These are phyloP conservation scores for Syzygium malaccense DNA, from an alignment of 441 rosid species.

Conservation along the genomic window DNA sequence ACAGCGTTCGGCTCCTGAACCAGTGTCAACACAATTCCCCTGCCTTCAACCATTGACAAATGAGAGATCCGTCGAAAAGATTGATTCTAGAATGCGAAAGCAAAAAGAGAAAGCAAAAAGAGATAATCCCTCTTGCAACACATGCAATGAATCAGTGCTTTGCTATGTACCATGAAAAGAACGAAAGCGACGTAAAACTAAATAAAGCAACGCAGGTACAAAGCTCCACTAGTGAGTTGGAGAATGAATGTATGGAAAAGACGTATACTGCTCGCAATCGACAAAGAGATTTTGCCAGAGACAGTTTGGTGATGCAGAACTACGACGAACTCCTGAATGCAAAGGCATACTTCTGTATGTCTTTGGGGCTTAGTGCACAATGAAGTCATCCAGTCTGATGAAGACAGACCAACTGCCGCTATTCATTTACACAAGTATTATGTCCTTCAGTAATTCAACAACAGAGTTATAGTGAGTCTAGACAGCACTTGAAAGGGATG, in stretches of 20 bases:
- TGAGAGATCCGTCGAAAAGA: neutral
- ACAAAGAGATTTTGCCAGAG: neutral
- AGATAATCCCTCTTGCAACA: neutral
- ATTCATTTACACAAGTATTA: neutral
- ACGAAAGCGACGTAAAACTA: neutral
- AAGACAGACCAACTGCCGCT: neutral
- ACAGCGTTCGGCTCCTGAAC: neutral
- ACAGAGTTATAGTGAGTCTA: neutral
- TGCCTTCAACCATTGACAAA: neutral
- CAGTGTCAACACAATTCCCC: neutral
- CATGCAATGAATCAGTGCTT: neutral
- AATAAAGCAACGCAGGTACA: neutral
- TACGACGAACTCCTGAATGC: neutral
- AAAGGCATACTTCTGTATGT: neutral
- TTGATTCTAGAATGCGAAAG: neutral
- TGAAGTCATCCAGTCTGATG: neutral
- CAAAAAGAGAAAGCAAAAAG: neutral
- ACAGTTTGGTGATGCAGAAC: neutral
- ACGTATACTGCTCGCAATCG: neutral
- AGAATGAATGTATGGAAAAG: neutral
- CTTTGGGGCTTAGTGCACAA: neutral
- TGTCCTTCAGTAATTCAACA: neutral
- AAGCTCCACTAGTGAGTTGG: neutral
- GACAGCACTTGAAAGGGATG: neutral
- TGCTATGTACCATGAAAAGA: neutral